These are phyloP conservation scores for Boletus rubropictus DNA, from an alignment of 768 basidiomycete genomes.

Conservation along the genomic window DNA sequence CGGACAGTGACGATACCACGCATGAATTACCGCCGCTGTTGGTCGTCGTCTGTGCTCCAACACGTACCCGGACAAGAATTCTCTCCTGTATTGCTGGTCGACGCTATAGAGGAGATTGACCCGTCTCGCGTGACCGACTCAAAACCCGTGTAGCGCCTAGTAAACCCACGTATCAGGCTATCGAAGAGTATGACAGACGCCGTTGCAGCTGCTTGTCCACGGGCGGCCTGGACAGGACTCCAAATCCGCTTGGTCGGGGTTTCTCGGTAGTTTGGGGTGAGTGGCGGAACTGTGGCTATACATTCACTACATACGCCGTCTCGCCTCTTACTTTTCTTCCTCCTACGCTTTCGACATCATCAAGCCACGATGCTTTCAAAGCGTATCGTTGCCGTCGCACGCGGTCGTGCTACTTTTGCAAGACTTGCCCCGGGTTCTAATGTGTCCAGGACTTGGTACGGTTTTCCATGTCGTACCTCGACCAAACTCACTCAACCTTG, in stretches of 20 bases:
- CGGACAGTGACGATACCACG: too few species aligned
- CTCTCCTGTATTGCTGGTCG: too few species aligned
- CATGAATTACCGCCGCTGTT: too few species aligned
- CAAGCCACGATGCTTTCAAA: constrained; percentile 57
- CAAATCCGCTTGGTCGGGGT: not conserved
- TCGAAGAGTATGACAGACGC: too few species aligned
- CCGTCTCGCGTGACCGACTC: too few species aligned
- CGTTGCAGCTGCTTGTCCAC: not conserved
- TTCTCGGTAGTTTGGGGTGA: constrained; percentile 5
- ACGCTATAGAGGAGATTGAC: too few species aligned
- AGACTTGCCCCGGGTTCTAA: constrained; percentile 28
- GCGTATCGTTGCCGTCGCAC: constrained; percentile 60
- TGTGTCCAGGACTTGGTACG: constrained; percentile 47
- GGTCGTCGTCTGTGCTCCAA: too few species aligned
- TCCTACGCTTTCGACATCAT: not conserved
- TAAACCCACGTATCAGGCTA: too few species aligned
- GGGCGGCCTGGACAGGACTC: not conserved
- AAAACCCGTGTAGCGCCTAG: too few species aligned
- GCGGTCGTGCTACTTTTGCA: constrained; percentile 48
- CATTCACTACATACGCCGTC: not conserved
- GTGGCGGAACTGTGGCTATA: constrained; percentile 17
- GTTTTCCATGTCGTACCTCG: not conserved
- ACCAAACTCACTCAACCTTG: constrained; percentile 3
- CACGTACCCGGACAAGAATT: too few species aligned
- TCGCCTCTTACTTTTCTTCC: not conserved